Evolutionary conservation across 345 rosid species (phyloP).

Genomic region (Eucalyptus curtisii): DNA sequence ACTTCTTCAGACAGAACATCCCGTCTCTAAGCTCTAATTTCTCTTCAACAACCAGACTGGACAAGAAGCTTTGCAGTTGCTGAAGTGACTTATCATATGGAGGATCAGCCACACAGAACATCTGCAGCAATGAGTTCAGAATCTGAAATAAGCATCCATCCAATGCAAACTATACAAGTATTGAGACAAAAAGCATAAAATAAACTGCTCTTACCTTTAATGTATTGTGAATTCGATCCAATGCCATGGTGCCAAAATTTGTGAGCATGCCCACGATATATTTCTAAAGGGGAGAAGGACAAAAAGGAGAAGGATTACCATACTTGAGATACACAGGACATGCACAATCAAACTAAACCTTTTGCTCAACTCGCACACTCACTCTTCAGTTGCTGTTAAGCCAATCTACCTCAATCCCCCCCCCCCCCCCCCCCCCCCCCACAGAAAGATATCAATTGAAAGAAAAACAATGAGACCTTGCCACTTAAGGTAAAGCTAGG

Average conservation of each 20-base stretch:
- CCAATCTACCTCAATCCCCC: background rate
- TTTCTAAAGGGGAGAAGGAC: conserved; percentile 35
- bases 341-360: background rate
- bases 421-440: background rate
- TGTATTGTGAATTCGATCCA: conserved; percentile 83
- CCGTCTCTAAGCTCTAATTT: conserved; percentile 77
- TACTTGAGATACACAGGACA: background rate
- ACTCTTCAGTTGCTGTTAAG: background rate
- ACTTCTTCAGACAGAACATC: conserved; percentile 76
- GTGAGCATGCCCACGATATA: conserved; percentile 96
- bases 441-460: background rate
- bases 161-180: background rate
- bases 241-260: conserved; percentile 83
- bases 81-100: conserved; percentile 84
- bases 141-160: background rate
- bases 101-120: conserved; percentile 93
- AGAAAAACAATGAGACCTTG: background rate
- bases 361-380: background rate
- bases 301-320: background rate
- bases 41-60: conserved; percentile 78
- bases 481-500: background rate
- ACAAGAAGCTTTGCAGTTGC: conserved; percentile 86
- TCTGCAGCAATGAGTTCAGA: conserved; percentile 25
- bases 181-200: background rate
- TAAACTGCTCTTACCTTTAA: conserved; percentile 49